Evolutionary conservation across 2,329 filamentous ascomycete genomes (phyloP), one percentile per base, ranked within the genome.

Genomic region (Colletotrichum melonis): DNA sequence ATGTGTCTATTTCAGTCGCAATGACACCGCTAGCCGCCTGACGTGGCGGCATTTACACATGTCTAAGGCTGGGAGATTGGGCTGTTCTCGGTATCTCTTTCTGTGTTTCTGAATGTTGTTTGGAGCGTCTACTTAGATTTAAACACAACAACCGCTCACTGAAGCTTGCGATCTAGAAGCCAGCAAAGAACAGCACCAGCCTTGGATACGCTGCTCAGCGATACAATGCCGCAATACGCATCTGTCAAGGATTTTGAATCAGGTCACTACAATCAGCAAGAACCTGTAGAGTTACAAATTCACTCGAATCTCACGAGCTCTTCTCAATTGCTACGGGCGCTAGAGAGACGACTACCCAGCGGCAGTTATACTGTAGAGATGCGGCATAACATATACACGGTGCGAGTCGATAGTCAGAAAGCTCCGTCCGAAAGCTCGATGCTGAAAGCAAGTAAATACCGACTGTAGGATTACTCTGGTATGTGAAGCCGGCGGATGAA

Each of bases 231-330:
- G 8, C 42, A 49, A n/a, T 49, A 8, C 42, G 8, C 19, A 49
- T n/a, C 42, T n/a, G 19, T 49, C 19, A 49, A 49, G 42, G 19
- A 49, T 49, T 9, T 9, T n/a, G 19, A 8, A 49, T n/a, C 42
- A n/a, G 42, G 19, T n/a, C 19, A 49, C 42, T n/a, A 3, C 19
- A 19, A 49, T 49, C 16, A 9, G 19, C 7, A n/a, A n/a, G 16
- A 49, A 49, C 19, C 19, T 9, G 5, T n/a, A 19, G 42, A 49
- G 8, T 26, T 38, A 6, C 11, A 59, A 7, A 38, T 62, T 14
- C 58, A 62, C 11, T 62, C 58, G 24, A 62, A 62, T 24, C 58
- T 62, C 8, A 35, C 42, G 35, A 62, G 58, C 35, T 62, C 58
- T 22, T 2, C 22, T 22, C n/a, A 62, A 19, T 35, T 62, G 5